phyloP scores from a whole-genome alignment of 2,329 filamentous ascomycete species.

The Whalleya microplaca region DNA sequence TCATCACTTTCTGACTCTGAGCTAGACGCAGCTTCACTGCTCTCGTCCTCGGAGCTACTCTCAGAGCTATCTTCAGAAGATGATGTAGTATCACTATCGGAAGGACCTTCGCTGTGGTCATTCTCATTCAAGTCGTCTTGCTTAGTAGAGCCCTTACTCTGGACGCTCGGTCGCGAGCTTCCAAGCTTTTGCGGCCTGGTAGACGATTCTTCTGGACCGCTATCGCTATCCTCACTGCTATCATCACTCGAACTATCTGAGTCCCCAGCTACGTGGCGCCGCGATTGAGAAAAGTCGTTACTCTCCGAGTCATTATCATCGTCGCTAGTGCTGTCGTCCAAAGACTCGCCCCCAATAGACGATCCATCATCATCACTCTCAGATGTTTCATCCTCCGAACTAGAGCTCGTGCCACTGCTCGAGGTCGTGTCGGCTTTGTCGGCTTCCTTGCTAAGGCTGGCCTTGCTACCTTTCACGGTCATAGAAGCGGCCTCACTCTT shows the following conservation, averaged over 20 bases:
- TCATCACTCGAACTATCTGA: conserved; percentile 8
- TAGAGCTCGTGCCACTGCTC: conserved; percentile 32
- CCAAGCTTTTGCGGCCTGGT: background rate
- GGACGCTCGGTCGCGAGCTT: background rate
- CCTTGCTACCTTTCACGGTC: conserved; percentile 22
- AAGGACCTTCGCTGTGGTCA: conserved; percentile 12
- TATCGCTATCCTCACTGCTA: conserved; percentile 30
- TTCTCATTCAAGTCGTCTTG: background rate
- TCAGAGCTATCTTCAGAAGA: conserved; percentile 21
- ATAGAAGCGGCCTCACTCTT: conserved; percentile 32
- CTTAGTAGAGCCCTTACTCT: background rate
- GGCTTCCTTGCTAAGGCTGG: conserved; percentile 17
- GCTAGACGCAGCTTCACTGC: conserved; percentile 14
- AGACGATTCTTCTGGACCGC: conserved; percentile 30
- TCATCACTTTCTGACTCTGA: conserved; percentile 16
- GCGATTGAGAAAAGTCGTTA: background rate
- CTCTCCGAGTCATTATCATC: conserved; percentile 11
- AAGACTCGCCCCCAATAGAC: conserved; percentile 16
- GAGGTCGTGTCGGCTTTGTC: conserved; percentile 29
- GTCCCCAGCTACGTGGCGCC: background rate
- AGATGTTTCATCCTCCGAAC: conserved; percentile 25
- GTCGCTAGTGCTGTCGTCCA: conserved; percentile 15
- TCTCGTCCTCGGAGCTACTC: conserved; percentile 24
- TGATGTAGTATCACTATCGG: conserved; percentile 24
- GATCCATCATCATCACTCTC: conserved; percentile 22